phyloP scores from a whole-genome alignment of 805 yeast species.

The Schwanniomyces yamadae region DNA sequence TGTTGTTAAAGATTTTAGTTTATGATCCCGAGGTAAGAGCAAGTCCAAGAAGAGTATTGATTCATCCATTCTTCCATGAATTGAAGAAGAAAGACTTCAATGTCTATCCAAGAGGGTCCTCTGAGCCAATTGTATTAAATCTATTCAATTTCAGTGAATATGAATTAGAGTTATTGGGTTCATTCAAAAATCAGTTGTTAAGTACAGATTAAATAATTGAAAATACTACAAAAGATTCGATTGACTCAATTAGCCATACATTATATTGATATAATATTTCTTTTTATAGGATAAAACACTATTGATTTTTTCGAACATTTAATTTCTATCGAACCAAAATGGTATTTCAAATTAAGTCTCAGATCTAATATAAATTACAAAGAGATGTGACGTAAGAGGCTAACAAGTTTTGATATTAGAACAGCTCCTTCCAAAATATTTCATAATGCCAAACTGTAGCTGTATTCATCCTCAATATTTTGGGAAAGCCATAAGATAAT shows the following conservation, averaged over 20 bases:
- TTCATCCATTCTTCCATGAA: constrained; percentile 88
- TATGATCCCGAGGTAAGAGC: constrained; percentile 87
- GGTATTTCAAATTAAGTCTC: too few species aligned
- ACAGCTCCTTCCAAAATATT: neutral
- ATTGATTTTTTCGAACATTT: too few species aligned
- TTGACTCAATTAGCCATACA: neutral
- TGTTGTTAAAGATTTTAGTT: constrained; percentile 75
- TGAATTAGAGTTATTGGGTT: constrained; percentile 54
- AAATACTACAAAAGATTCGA: neutral
- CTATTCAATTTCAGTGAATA: constrained; percentile 71
- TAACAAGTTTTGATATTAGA: neutral
- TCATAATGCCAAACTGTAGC: constrained; percentile 81
- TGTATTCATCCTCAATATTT: constrained; percentile 93
- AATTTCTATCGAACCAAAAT: too few species aligned
- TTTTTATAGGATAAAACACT: too few species aligned
- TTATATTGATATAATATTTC: too few species aligned
- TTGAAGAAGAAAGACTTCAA: constrained; percentile 57
- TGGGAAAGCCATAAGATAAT: constrained; percentile 90
- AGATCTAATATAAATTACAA: too few species aligned
- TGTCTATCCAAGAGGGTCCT: constrained; percentile 55
- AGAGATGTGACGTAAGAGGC: neutral
- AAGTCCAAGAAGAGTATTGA: constrained; percentile 76
- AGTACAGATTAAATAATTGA: neutral
- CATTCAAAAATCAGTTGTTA: constrained; percentile 33
- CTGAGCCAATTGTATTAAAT: constrained; percentile 38